Evolutionary conservation across 192 early-diverging fungal species (phyloP).

Genomic region (Chytriomyces sp.): DNA sequence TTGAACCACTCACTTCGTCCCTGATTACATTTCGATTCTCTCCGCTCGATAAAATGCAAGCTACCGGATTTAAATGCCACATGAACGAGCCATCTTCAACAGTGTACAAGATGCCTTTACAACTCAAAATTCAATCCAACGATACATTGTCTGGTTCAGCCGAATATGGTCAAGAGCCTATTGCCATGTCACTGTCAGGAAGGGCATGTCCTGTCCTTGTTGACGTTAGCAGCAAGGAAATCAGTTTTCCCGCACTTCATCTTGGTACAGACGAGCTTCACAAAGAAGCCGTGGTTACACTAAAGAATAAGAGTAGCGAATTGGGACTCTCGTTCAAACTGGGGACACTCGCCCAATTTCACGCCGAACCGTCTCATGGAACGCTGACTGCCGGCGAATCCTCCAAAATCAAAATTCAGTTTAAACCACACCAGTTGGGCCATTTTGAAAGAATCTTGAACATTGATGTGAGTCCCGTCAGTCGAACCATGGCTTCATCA

Average conservation of each 20-base stretch:
- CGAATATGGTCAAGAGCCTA: slow-evolving; percentile 40
- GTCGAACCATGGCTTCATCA: not conserved
- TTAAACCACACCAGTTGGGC: slow-evolving; percentile 57
- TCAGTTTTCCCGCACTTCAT: slow-evolving; percentile 36
- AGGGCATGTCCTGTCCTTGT: slow-evolving; percentile 45
- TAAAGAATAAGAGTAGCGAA: slow-evolving; percentile 40
- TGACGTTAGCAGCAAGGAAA: slow-evolving; percentile 20
- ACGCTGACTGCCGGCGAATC: slow-evolving; percentile 30
- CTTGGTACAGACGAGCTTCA: not conserved
- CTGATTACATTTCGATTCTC: slow-evolving; percentile 47
- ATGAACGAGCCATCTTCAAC: slow-evolving; percentile 6
- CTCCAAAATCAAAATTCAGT: slow-evolving; percentile 37
- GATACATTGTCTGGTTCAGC: not conserved
- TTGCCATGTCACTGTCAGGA: slow-evolving; percentile 41
- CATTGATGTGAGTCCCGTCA: slow-evolving; percentile 13
- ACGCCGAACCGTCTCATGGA: slow-evolving; percentile 39
- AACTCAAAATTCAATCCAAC: slow-evolving; percentile 46
- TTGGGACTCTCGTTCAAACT: slow-evolving; percentile 44
- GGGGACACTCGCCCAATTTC: slow-evolving; percentile 49
- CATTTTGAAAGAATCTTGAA: slow-evolving; percentile 39
- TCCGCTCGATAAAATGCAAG: slow-evolving; percentile 16
- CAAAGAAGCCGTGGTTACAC: slow-evolving; percentile 7
- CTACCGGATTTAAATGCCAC: slow-evolving; percentile 43
- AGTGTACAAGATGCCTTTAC: slow-evolving; percentile 44
- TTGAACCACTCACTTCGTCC: slow-evolving; percentile 37